Evolutionary conservation across 1,139 yeast species (phyloP).

Genomic region (Hyphopichia khmerensis): DNA sequence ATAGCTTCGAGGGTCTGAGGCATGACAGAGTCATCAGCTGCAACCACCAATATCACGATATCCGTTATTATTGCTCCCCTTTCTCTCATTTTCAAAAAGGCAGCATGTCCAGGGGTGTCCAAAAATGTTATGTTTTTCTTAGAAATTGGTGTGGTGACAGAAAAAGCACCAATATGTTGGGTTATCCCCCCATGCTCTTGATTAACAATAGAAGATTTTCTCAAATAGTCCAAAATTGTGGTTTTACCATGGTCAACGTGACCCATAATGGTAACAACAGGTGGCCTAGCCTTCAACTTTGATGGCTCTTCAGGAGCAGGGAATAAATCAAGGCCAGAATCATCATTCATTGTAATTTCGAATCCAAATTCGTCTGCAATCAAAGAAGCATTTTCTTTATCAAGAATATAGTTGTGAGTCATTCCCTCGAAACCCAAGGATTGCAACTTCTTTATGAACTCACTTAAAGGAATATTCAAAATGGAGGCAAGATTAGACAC

Average conservation of each 20-base stretch:
- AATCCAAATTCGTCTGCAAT: conserved; percentile 89
- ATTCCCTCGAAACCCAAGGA: conserved; percentile 76
- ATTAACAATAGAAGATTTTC: conserved; percentile 80
- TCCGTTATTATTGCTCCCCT: conserved; percentile 96
- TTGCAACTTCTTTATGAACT: conserved; percentile 56
- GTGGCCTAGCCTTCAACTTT: conserved; percentile 69
- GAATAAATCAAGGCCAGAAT: conserved; percentile 63
- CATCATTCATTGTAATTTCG: conserved; percentile 59
- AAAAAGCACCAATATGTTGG: conserved; percentile 97
- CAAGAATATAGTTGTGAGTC: conserved; percentile 76
- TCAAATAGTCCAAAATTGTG: conserved; percentile 79
- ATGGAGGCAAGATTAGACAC: conserved; percentile 76
- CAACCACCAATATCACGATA: conserved; percentile 89
- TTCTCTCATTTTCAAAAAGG: conserved; percentile 93
- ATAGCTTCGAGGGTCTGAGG: conserved; percentile 97
- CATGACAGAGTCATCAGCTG: conserved; percentile 97
- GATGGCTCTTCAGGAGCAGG: conserved; percentile 44
- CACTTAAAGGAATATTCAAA: conserved; percentile 61
- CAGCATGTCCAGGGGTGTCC: conserved; percentile 99
- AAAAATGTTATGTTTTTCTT: conserved; percentile 80
- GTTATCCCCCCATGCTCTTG: conserved; percentile 96
- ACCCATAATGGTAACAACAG: conserved; percentile 97
- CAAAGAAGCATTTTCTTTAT: conserved; percentile 79
- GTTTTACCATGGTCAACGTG: conserved; percentile 99
- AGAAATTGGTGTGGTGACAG: conserved; percentile 73